Base-by-base conservation (phyloP, 805 yeast species). In the Grigorovia transvaalensis region DNA sequence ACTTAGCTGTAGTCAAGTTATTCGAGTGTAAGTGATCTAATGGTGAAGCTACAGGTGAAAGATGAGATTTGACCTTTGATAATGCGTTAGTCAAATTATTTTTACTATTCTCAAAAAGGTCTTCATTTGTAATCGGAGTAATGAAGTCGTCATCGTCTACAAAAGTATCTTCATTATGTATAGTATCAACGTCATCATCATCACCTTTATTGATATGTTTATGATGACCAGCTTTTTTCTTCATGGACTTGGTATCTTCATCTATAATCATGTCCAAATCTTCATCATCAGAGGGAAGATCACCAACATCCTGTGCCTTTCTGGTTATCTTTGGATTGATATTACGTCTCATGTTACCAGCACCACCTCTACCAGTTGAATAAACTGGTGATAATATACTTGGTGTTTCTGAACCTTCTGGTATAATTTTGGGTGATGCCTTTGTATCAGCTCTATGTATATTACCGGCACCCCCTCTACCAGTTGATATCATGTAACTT, bases 391-490 rank as follows among this genome's bases (percentile, higher is more conserved):
- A 76, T 23, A 77, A 65, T 35, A 81, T 71, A 59, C 71, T 76
- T 29, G 89, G 88, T 15, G 85, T 79, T 55, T 75, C 78, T 4
- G 81, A 75, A 2, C 85, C 85, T 56, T 76, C 80, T 2, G 79
- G 78, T 2, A 75, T 79, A 35, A 79, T 71, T 48, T 73, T 77
- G 3, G 85, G 85, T 9, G 79, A 72, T 3, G 81, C 80, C 27
- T 71, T 64, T 35, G 70, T 65, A 43, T 62, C 57, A 12, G 78
- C 63, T 2, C 71, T 58, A 57, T 75, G 71, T 51, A 84, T 78
- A 65, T 84, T 84, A 6, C 90, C 90, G 1, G 84, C 84, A 9
- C 91, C 91, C 11, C 91, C 91, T 56, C 91, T 74, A 5, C 90
- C 90, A 0, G 89, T 84, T n/a, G 87, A 60, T 13, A 66, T 52